A percentile compares a stretch with the other conserved stretches of the same genome.
Evolutionary conservation across 1,284 basidiomycete genomes (phyloP).

Genomic region (Spongiforma sp.): DNA sequence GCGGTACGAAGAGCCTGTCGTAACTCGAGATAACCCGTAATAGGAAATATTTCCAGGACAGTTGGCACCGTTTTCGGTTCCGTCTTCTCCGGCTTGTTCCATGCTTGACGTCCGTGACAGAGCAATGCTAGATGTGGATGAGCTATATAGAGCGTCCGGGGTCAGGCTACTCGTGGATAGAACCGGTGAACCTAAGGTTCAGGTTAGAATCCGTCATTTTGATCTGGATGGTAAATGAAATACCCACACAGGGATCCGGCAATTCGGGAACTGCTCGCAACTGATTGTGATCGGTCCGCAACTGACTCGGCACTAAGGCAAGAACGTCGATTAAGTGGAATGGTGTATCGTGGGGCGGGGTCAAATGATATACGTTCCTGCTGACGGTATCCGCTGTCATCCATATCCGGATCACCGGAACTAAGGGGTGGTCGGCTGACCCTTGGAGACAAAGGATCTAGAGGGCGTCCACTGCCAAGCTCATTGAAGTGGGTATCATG

Average conservation of each 20-base stretch:
- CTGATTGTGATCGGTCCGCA: constrained; percentile 14
- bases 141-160: constrained; percentile 10
- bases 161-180: constrained; percentile 2
- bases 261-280: constrained; percentile 15
- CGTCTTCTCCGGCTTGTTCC: constrained; percentile 42
- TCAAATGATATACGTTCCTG: constrained; percentile 4
- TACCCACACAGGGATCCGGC: constrained; percentile 18
- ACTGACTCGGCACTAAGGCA: constrained; percentile 1
- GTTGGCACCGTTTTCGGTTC: background rate
- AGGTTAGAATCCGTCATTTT: constrained; percentile 3
- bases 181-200: constrained; percentile 17
- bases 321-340: background rate
- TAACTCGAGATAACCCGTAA: constrained; percentile 23
- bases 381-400: background rate
- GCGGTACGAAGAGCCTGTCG: constrained; percentile 19
- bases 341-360: constrained; percentile 24
- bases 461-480: constrained; percentile 9
- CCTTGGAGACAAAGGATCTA: constrained; percentile 14
- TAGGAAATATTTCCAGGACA: constrained; percentile 11
- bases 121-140: constrained; percentile 30
- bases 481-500: background rate
- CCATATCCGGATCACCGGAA: constrained; percentile 7
- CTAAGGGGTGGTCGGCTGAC: constrained; percentile 4
- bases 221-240: background rate
- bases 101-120: constrained; percentile 45